A percentile compares a stretch with the other conserved stretches of the same genome.
These are phyloP conservation scores for Barbatosphaeria neglecta DNA, from an alignment of 495 filamentous ascomycete species.

Conservation along the genomic window DNA sequence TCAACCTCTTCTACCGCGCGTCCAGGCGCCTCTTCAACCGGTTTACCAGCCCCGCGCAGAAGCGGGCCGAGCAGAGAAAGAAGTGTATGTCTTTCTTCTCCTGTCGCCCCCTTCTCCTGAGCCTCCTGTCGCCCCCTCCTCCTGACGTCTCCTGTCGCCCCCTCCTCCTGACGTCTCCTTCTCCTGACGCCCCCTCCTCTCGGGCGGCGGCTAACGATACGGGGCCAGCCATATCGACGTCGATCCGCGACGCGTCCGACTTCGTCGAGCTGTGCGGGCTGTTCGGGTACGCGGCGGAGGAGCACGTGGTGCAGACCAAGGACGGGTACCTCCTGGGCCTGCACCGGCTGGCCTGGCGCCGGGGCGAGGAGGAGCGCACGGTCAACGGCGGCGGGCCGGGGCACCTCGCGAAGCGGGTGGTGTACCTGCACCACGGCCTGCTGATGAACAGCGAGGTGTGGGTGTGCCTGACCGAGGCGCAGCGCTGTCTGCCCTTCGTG, in stretches of 20 bases:
- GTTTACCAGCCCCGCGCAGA: constrained; percentile 57
- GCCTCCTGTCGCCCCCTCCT: too few relatives aligned
- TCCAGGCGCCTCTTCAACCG: constrained; percentile 76
- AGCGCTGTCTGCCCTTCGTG: constrained; percentile 77
- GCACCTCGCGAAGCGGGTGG: constrained; percentile 70
- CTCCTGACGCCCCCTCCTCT: background rate
- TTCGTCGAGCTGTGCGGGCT: constrained; percentile 85
- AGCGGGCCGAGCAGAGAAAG: constrained; percentile 45
- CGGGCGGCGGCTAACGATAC: background rate
- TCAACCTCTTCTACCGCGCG: constrained; percentile 69
- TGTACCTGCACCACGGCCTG: constrained; percentile 92
- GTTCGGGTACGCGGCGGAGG: constrained; percentile 84
- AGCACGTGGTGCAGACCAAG: constrained; percentile 86
- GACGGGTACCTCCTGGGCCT: constrained; percentile 91
- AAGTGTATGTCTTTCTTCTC: constrained; percentile 40
- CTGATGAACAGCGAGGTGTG: constrained; percentile 99
- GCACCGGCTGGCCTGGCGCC: constrained; percentile 73
- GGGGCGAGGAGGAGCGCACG: constrained; percentile 60
- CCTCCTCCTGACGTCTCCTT: too few relatives aligned
- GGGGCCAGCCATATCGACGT: constrained; percentile 33
- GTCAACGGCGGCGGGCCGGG: constrained; percentile 60
- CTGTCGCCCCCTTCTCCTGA: too few relatives aligned
- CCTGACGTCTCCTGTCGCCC: too few relatives aligned
- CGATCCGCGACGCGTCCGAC: constrained; percentile 61
- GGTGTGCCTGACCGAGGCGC: constrained; percentile 81